Evolutionary conservation across 1,284 basidiomycete species (phyloP).

Genomic region (Wallemia ichthyophaga): DNA sequence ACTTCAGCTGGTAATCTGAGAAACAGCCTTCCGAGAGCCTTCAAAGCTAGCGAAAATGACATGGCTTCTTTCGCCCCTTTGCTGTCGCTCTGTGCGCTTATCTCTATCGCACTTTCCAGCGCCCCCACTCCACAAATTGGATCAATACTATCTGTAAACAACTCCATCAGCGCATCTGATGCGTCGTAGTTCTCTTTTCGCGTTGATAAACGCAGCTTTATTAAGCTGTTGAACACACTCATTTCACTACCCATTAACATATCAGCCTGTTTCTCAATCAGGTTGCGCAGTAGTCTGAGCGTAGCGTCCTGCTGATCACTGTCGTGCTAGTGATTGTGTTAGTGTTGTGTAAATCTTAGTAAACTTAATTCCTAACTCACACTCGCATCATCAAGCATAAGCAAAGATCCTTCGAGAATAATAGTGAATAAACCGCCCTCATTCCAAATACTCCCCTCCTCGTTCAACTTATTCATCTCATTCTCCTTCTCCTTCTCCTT

Average conservation of each 20-base stretch:
- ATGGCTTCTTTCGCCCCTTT: slow-evolving; percentile 24
- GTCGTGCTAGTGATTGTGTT: neutral
- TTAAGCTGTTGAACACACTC: slow-evolving; percentile 5
- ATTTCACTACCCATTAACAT: slow-evolving; percentile 6
- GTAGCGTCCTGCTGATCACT: slow-evolving; percentile 2
- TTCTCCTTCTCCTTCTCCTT: neutral
- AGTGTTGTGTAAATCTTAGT: no score
- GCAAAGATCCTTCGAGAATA: neutral
- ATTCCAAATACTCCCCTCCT: neutral
- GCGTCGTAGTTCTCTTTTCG: slow-evolving; percentile 2
- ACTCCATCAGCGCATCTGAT: slow-evolving; percentile 24
- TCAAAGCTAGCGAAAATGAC: slow-evolving; percentile 44
- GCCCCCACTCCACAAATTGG: slow-evolving; percentile 53
- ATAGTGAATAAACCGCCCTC: neutral
- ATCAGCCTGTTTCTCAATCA: slow-evolving; percentile 7
- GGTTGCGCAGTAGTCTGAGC: slow-evolving; percentile 5
- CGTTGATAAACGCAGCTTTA: slow-evolving; percentile 5
- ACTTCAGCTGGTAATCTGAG: slow-evolving; percentile 43
- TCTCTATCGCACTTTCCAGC: slow-evolving; percentile 25
- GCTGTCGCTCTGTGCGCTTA: neutral
- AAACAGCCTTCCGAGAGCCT: slow-evolving; percentile 47
- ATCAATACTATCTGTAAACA: slow-evolving; percentile 33
- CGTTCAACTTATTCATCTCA: no score
- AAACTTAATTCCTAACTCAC: no score
- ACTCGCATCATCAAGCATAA: slow-evolving; percentile 12